Evolutionary conservation across 805 yeast genomes (phyloP).

Genomic region (Sugiyamaella boreocaroliniensis): DNA sequence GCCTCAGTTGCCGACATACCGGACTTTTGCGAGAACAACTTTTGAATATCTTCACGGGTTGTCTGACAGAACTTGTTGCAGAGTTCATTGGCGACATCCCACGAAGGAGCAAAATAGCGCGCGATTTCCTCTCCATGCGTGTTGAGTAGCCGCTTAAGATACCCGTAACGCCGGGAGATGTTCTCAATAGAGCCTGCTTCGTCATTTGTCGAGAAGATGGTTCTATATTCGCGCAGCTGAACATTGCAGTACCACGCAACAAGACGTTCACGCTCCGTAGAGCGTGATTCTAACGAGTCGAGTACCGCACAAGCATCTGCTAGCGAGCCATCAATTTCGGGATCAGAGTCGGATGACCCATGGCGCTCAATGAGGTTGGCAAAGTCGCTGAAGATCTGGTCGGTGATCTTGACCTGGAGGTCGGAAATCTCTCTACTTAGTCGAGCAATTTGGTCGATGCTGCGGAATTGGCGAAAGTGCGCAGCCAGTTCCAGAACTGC

Average conservation of each 20-base stretch:
- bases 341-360: slow-evolving; percentile 17
- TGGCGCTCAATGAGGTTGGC: slow-evolving; percentile 28
- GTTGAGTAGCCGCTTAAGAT: slow-evolving; percentile 64
- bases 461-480: slow-evolving; percentile 72
- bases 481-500: slow-evolving; percentile 68
- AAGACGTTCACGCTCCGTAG: slow-evolving; percentile 54
- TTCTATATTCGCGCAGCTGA: slow-evolving; percentile 64
- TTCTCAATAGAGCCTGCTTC: slow-evolving; percentile 96
- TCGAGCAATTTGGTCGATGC: slow-evolving; percentile 71
- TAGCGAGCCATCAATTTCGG: slow-evolving; percentile 18
- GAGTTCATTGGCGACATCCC: slow-evolving; percentile 64
- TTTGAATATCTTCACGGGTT: slow-evolving; percentile 61
- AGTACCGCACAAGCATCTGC: slow-evolving; percentile 66
- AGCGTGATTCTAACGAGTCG: slow-evolving; percentile 45
- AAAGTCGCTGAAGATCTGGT: slow-evolving; percentile 68
- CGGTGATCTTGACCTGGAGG: slow-evolving; percentile 54
- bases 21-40: slow-evolving; percentile 39
- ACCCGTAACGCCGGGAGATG: slow-evolving; percentile 70
- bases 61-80: slow-evolving; percentile 56
- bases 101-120: slow-evolving; percentile 55
- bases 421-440: slow-evolving; percentile 53
- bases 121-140: slow-evolving; percentile 48
- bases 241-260: slow-evolving; percentile 65
- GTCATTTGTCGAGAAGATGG: slow-evolving; percentile 70
- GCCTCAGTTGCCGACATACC: slow-evolving; percentile 27